These are phyloP conservation scores for Gnomoniopsis smithogilvyi DNA, from an alignment of 2,329 filamentous ascomycete genomes.

Conservation along the genomic window DNA sequence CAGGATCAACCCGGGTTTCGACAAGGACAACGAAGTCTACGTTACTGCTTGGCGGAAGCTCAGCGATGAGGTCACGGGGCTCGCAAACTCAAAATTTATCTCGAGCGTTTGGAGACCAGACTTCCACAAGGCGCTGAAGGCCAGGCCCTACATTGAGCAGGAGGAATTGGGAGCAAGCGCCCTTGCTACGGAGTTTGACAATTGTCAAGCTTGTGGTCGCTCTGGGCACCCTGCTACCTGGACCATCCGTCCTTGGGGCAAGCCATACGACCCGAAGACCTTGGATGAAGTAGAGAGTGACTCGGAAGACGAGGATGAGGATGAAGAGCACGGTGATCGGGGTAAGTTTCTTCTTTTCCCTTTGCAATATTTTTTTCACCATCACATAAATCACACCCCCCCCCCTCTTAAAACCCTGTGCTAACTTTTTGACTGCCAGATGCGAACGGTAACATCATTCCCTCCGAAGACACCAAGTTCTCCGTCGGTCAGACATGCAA, in stretches of 20 bases:
- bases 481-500: conserved; percentile 37
- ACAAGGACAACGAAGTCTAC: conserved; percentile 61
- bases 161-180: conserved; percentile 15
- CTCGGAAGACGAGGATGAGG: conserved; percentile 27
- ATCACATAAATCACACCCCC: not conserved
- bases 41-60: conserved; percentile 67
- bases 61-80: conserved; percentile 65
- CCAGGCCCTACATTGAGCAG: conserved; percentile 58
- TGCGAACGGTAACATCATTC: conserved; percentile 35
- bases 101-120: conserved; percentile 67
- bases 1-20: conserved; percentile 70
- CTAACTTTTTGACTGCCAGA: conserved; percentile 25
- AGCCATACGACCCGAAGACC: conserved; percentile 62
- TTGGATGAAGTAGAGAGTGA: conserved; percentile 58
- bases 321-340: conserved; percentile 27
- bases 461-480: conserved; percentile 37
- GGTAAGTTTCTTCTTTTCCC: not conserved
- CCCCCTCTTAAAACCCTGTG: not conserved
- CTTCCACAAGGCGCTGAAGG: conserved; percentile 64
- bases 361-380: no score
- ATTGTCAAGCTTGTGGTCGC: conserved; percentile 44
- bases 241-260: conserved; percentile 60
- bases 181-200: conserved; percentile 4
- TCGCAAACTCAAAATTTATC: conserved; percentile 67
- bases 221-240: conserved; percentile 65